Evolutionary conservation across 2,329 filamentous ascomycete species (phyloP), one percentile per base, ranked within the genome.

Genomic region (Xylariomycetidae sp.): DNA sequence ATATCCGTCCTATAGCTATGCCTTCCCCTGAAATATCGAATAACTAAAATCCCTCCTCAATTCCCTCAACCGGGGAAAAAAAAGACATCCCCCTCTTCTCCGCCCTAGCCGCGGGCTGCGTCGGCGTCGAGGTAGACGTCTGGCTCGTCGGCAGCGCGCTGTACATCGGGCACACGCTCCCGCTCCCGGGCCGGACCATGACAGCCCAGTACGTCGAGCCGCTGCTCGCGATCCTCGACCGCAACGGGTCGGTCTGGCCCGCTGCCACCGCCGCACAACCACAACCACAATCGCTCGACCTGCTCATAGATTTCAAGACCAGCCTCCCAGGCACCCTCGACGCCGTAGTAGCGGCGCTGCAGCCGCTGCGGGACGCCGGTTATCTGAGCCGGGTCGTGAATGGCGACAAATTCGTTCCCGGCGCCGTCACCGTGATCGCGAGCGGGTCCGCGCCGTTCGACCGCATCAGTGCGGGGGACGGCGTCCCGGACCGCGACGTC

Each of bases 281-380:
- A n/a, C n/a, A n/a, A n/a, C n/a, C n/a, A n/a, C 52, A 49, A 22
- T 45, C 46, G 16, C 18, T 56, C 11, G 39, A 42, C 16, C 22
- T 56, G 16, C 46, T 56, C 5, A 43, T 56, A 16, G 51, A 56
- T 34, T 54, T 56, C 41, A 56, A 56, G 44, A 53, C 47, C 0
- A 46, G 38, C 16, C 40, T 42, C 27, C 28, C 25, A 8, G 34
- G 30, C 6, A 54, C 50, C 1, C 40, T 54, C 5, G 51, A 54
- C 25, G 47, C 46, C 5, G 50, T 56, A 7, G 49, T 52, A 18
- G 38, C 38, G 10, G 48, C 50, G 5, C 34, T 56, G 12, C 37
- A 52, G 7, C 52, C 51, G 10, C 43, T 54, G n/a, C 50, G 51
- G 8, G 43, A 53, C 29, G 48, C 41, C 3, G 50, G 49, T 17